These are phyloP conservation scores for Leishmania amazonensis DNA, from an alignment of 208 protist genomes.

Conservation along the genomic window DNA sequence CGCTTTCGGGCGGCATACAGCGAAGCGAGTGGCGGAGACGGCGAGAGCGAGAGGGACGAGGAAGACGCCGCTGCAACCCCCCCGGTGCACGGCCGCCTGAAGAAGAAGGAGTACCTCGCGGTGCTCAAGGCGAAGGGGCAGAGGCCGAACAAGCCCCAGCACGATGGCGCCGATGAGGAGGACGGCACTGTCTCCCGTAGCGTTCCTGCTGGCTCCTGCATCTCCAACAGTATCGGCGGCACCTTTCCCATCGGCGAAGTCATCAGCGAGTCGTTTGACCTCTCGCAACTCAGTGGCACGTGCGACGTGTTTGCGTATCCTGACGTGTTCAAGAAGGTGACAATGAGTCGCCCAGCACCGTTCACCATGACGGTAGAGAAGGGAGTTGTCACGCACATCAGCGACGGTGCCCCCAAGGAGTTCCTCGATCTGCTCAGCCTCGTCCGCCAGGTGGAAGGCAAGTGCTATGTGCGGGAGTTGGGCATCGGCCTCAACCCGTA, in stretches of 20 bases:
- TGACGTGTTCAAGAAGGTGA: conserved; percentile 72
- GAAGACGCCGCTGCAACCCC: background rate
- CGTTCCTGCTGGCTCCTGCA: conserved; percentile 47
- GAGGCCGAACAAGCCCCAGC: conserved; percentile 54
- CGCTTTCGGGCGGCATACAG: conserved; percentile 43
- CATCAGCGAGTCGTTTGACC: conserved; percentile 88
- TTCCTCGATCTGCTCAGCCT: conserved; percentile 81
- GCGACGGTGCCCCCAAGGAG: conserved; percentile 63
- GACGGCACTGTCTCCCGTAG: conserved; percentile 26
- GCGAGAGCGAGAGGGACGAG: conserved; percentile 8
- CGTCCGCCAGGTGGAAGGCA: conserved; percentile 83
- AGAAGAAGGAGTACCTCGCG: conserved; percentile 85
- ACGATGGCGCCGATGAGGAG: conserved; percentile 50
- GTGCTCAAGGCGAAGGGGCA: conserved; percentile 43
- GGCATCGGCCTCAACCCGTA: no score
- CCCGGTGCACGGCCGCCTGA: conserved; percentile 51
- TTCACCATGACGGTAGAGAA: conserved; percentile 75
- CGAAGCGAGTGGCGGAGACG: background rate
- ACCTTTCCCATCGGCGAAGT: conserved; percentile 92
- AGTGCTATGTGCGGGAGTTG: no score
- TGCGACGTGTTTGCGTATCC: conserved; percentile 89
- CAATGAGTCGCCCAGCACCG: conserved; percentile 59
- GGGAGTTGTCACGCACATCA: conserved; percentile 69
- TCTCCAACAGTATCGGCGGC: conserved; percentile 85
- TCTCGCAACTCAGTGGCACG: conserved; percentile 77